Base-by-base conservation (phyloP, 768 basidiomycete species). In the Podaxis sp. region DNA sequence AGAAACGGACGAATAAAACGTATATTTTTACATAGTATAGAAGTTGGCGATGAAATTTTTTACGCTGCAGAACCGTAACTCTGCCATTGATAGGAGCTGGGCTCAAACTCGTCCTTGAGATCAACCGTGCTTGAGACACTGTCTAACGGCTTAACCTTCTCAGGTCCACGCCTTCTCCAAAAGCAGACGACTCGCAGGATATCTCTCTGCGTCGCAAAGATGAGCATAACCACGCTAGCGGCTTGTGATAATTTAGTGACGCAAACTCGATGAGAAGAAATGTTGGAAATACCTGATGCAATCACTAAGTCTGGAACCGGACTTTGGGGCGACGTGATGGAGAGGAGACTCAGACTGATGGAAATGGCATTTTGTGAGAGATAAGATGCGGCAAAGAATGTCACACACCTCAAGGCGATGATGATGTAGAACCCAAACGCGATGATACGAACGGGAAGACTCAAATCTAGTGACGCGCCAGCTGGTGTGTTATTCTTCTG, bases 281-380 rank as follows among this genome's bases (percentile, higher is more conserved):
- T 26, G 22, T 28, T 41, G 33, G 36, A 65, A 76, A 30, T 65
- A 82, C 82, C 81, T 36, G 74, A 74, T 24, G 82, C 77, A 64
- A 83, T 78, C 15, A 78, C 76, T 44, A 84, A 66, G 65, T 84
- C 82, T 8, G 82, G 81, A 2, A 77, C 73, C 13, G 82, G 81
- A 63, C 76, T 82, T 26, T 76, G 69, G 0, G 81, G 80, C 10
- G 79, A 73, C 22, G 67, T 71, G n/a, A 81, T 71, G 1, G 82
- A 82, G 13, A 84, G 59, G 11, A 84, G 68, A 62, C 81, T 81
- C 56, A 83, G 66, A 60, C 82, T 82, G 58, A 44, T 62, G n/a
- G 10, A 62, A 20, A 38, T 12, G 28, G 12, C 8, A 48, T 48
- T 11, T 13, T n/a, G 33, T 57, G 20, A 53, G 53, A 53, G 54